phyloP scores from a whole-genome alignment of 148 eudicot species.

The Salicornia ramosissima region DNA sequence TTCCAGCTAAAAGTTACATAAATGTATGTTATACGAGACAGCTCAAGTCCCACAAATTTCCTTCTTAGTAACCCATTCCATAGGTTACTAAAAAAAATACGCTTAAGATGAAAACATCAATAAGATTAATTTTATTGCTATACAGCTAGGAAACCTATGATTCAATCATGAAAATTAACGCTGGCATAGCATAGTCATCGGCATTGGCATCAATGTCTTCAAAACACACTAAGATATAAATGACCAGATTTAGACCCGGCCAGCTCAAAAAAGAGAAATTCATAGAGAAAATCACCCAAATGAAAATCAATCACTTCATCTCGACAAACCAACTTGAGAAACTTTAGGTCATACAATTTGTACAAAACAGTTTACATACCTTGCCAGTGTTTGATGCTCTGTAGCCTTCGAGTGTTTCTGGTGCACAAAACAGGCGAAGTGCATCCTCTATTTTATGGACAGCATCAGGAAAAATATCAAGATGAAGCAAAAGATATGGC shows the following conservation, averaged over 20 bases:
- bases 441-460: conserved; percentile 77
- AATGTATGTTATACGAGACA: no score
- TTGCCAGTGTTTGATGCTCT: conserved; percentile 59
- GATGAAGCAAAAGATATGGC: conserved; percentile 86
- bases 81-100: no score
- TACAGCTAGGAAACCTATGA: no score
- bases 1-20: no score
- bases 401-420: conserved; percentile 79
- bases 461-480: conserved; percentile 65
- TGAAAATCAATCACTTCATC: not conserved
- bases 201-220: not conserved
- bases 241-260: not conserved
- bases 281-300: not conserved
- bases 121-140: no score
- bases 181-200: no score
- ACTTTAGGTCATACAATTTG: not conserved
- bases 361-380: conserved; percentile 35
- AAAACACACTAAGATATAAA: not conserved
- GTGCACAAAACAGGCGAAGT: conserved; percentile 59
- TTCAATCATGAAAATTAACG: no score
- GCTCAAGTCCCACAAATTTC: no score
- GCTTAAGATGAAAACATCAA: no score
- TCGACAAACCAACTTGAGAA: not conserved
- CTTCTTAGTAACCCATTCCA: no score
- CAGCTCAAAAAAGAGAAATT: not conserved